Percentiles rank a stretch among this genome's conserved stretches.
Evolutionary conservation across 257 asterid genomes (phyloP).

Genomic region (Solanum sejunctum): DNA sequence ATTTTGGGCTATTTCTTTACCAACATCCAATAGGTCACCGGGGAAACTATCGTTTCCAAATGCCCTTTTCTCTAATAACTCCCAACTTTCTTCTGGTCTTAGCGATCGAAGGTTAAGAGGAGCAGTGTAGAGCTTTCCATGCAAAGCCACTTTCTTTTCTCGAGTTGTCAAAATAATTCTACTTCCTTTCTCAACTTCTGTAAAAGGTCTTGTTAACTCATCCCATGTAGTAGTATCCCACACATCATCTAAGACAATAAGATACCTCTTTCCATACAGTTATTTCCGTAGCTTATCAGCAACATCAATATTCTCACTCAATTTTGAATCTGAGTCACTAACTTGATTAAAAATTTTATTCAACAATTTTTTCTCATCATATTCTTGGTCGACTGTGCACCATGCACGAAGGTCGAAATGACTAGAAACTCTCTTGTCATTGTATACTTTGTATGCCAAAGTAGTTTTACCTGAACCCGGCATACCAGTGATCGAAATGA

Average conservation of each 20-base stretch:
- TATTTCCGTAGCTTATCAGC: not conserved
- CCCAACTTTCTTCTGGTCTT: slow-evolving; percentile 1
- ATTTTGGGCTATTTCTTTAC: not conserved
- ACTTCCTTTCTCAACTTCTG: not conserved
- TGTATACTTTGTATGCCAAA: too few species aligned
- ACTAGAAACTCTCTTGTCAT: too few species aligned
- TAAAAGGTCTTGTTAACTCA: not conserved
- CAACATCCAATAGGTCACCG: slow-evolving; percentile 3
- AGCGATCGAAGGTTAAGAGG: not conserved
- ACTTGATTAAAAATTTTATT: not conserved
- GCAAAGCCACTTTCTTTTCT: not conserved
- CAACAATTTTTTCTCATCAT: not conserved
- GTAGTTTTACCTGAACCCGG: too few species aligned
- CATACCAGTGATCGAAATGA: too few species aligned
- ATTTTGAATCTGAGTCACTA: not conserved
- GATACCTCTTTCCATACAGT: not conserved
- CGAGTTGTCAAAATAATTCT: slow-evolving; percentile 4
- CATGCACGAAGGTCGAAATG: not conserved
- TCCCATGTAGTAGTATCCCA: slow-evolving; percentile 7
- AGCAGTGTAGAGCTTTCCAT: not conserved
- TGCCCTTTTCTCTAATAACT: not conserved
- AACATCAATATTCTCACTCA: not conserved
- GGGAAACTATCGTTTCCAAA: slow-evolving; percentile 2
- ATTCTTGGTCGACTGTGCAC: not conserved
- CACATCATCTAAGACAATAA: slow-evolving; percentile 13